Evolutionary conservation across 179 eudicot genomes (phyloP).

Genomic region (Spergularia azorica): DNA sequence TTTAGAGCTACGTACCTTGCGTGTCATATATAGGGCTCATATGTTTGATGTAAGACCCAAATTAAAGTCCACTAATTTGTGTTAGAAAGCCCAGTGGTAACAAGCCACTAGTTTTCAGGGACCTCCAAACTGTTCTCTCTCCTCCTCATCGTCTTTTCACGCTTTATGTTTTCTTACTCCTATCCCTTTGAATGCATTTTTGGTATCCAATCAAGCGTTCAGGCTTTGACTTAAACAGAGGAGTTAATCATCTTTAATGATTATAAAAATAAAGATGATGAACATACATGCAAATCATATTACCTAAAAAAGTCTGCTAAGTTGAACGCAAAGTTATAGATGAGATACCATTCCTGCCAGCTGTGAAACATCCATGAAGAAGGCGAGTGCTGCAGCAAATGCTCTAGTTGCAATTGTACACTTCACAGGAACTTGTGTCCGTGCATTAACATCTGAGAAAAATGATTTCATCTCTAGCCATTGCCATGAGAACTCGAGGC

Average conservation of each 20-base stretch:
- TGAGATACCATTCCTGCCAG: slow-evolving; percentile 88
- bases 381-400: slow-evolving; percentile 72
- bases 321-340: slow-evolving; percentile 21
- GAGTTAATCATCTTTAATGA: not conserved
- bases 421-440: slow-evolving; percentile 85
- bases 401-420: slow-evolving; percentile 72
- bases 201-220: too few species aligned
- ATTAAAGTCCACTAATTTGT: too few species aligned
- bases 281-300: not conserved
- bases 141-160: too few species aligned
- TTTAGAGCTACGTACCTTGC: too few species aligned
- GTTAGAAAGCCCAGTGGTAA: too few species aligned
- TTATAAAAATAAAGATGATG: not conserved
- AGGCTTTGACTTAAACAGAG: too few species aligned
- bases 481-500: slow-evolving; percentile 96
- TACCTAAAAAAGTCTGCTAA: not conserved
- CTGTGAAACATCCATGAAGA: slow-evolving; percentile 85
- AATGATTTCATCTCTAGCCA: slow-evolving; percentile 98
- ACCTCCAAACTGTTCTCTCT: too few species aligned
- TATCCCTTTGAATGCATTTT: too few species aligned
- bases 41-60: too few species aligned
- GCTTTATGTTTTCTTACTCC: too few species aligned
- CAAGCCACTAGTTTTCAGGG: too few species aligned
- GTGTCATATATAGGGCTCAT: too few species aligned
- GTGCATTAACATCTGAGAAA: slow-evolving; percentile 75